Percentiles rank a stretch among this genome's conserved stretches.
phyloP scores from a whole-genome alignment of 2,329 filamentous ascomycete species.

The Fusarium sp. region DNA sequence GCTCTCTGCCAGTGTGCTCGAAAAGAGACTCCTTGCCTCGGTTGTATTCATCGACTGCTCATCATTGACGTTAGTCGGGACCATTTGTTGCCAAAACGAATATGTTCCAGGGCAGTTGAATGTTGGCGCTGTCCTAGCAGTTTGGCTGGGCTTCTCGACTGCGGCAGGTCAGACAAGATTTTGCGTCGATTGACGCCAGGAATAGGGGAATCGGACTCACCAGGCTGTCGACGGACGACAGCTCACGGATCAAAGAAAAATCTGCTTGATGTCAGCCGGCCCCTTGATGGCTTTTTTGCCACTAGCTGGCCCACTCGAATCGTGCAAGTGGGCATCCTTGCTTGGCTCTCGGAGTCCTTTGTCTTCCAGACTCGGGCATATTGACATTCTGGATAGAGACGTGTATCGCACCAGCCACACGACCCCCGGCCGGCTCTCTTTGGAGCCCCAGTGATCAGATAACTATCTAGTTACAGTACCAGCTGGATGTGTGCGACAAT shows the following conservation, averaged over 20 bases:
- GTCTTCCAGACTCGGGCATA: neutral
- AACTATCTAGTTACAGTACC: neutral
- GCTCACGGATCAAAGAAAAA: conserved; percentile 8
- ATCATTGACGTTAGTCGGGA: neutral
- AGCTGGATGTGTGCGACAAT: neutral
- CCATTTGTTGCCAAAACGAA: neutral
- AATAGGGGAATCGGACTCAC: conserved; percentile 6
- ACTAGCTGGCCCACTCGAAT: conserved; percentile 15
- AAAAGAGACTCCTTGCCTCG: conserved; percentile 1
- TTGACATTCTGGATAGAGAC: neutral
- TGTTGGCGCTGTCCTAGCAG: neutral
- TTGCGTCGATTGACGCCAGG: neutral
- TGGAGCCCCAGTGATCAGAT: neutral
- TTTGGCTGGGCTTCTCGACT: neutral
- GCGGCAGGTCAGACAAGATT: conserved; percentile 1
- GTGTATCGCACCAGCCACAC: neutral
- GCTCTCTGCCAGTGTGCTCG: conserved; percentile 8
- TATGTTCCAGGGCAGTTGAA: neutral
- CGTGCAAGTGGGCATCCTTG: neutral
- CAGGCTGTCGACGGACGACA: neutral
- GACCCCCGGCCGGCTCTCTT: neutral
- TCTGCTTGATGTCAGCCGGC: conserved; percentile 3
- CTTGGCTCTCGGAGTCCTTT: neutral
- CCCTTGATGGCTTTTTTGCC: conserved; percentile 7
- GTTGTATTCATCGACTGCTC: neutral